Conservation (phyloP, 1,284 basidiomycete genomes). For the Irpex sp. region DNA sequence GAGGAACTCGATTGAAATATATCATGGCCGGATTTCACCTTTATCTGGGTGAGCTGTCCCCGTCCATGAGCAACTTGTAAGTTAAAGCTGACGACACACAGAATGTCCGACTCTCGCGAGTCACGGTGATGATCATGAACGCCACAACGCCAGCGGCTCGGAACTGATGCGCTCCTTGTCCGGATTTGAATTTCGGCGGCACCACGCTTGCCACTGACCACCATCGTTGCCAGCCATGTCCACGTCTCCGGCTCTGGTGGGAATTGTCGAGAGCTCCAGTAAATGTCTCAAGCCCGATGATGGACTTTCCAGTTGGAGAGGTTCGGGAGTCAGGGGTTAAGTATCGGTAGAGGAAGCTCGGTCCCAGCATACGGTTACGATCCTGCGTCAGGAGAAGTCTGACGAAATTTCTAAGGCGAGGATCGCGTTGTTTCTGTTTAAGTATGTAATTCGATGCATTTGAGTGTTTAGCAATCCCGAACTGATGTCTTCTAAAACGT, state of each 20-base stretch:
- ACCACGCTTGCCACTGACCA: too few relatives aligned
- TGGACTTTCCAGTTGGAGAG: background rate
- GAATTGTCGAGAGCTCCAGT: background rate
- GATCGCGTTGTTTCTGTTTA: constrained; percentile 16
- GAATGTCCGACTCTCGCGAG: too few relatives aligned
- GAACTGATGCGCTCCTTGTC: too few relatives aligned
- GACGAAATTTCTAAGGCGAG: constrained; percentile 18
- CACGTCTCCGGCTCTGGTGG: background rate
- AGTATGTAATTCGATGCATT: constrained; percentile 5
- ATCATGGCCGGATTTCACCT: too few relatives aligned
- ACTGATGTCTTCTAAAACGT: background rate
- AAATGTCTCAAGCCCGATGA: background rate
- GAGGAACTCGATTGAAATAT: too few relatives aligned
- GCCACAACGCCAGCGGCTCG: too few relatives aligned
- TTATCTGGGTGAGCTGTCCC: too few relatives aligned
- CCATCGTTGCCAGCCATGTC: background rate
- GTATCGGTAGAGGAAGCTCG: background rate
- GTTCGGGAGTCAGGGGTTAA: background rate
- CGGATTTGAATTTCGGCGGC: too few relatives aligned
- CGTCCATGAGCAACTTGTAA: too few relatives aligned
- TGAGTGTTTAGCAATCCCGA: background rate
- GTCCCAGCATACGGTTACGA: background rate
- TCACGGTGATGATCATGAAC: too few relatives aligned
- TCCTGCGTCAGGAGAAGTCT: constrained; percentile 14
- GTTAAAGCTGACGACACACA: too few relatives aligned